Base-by-base conservation (phyloP, 2,329 filamentous ascomycete genomes). In the Colletotrichum trifolii region DNA sequence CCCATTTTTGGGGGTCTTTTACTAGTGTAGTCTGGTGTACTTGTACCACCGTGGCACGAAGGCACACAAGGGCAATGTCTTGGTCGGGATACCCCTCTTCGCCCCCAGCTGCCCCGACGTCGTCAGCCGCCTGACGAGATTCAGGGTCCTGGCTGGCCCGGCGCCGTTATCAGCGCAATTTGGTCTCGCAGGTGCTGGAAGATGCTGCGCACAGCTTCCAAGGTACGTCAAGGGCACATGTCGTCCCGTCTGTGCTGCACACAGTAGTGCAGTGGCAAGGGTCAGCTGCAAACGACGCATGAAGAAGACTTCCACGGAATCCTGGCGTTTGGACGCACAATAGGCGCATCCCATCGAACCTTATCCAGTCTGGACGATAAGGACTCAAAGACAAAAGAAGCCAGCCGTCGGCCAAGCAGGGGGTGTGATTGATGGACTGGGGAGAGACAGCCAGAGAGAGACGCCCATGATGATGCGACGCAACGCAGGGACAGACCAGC, bases 61-160 rank as follows among this genome's bases (percentile, higher is more conserved):
- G 25, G 25, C 1, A 25, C 4, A 25, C 25, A 25, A 25, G 25
- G 25, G 25, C 4, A 25, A 5, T 25, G 25, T 25, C 25, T 25
- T 50, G 12, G 39, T 50, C 15, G 61, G 50, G 57, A 49, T 61
- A 61, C 62, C 62, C 62, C 50, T 62, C 52, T 40, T 56, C 35
- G 38, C 47, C 48, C 55, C 55, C 36, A 46, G 45, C 17, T 34
- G 39, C 33, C 36, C 34, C 61, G 49, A 64, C 62, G 50, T 55
- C 61, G 25, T 55, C 61, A 55, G 45, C 57, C 38, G 35, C 45
- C 57, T n/a, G 13, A 17, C 15, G 15, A 38, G 17, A 49, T 65
- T 65, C 62, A 65, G 62, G 62, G 62, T 61, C 62, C 62, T 61
- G 45, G 45, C 39, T 50, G 62, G 42, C 47, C 6, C 17, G 50